Percentiles rank a stretch among this genome's conserved stretches.
Conservation (phyloP, 441 rosid species). For the Erodium moschatum region DNA sequence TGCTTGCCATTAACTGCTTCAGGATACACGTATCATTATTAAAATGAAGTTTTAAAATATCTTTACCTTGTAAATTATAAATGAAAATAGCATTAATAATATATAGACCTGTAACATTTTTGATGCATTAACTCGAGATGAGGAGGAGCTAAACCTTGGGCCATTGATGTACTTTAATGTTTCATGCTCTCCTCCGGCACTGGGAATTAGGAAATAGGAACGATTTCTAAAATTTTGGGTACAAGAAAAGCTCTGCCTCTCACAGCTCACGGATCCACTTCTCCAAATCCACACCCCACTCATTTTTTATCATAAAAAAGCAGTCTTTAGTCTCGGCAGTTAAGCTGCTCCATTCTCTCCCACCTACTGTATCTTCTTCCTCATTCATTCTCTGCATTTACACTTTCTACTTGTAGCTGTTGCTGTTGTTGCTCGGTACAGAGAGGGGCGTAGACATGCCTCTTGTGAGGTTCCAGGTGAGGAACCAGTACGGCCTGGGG, state of each 20-base stretch:
- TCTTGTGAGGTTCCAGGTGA: constrained; percentile 61
- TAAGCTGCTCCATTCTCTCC: constrained; percentile 49
- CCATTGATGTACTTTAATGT: too few species aligned
- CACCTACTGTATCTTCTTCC: constrained; percentile 27
- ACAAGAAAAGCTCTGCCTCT: background rate
- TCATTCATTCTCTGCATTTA: constrained; percentile 19
- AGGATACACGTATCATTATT: too few species aligned
- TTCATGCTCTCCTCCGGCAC: too few species aligned
- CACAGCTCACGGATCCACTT: background rate
- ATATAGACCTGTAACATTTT: too few species aligned
- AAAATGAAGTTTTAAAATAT: too few species aligned
- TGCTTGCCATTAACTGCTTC: too few species aligned
- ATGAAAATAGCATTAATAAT: too few species aligned
- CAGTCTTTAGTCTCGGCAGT: constrained; percentile 32
- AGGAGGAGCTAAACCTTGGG: too few species aligned
- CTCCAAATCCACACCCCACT: background rate
- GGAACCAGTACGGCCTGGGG: constrained; percentile 44
- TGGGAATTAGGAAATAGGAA: too few species aligned
- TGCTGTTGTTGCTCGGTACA: background rate
- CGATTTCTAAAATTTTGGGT: too few species aligned
- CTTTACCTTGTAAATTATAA: too few species aligned
- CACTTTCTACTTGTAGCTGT: background rate
- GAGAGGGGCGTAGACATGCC: constrained; percentile 44
- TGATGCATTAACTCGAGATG: too few species aligned
- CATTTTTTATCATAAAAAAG: background rate